Conservation (phyloP, 1,284 basidiomycete genomes). For the Chalciporus sp. region DNA sequence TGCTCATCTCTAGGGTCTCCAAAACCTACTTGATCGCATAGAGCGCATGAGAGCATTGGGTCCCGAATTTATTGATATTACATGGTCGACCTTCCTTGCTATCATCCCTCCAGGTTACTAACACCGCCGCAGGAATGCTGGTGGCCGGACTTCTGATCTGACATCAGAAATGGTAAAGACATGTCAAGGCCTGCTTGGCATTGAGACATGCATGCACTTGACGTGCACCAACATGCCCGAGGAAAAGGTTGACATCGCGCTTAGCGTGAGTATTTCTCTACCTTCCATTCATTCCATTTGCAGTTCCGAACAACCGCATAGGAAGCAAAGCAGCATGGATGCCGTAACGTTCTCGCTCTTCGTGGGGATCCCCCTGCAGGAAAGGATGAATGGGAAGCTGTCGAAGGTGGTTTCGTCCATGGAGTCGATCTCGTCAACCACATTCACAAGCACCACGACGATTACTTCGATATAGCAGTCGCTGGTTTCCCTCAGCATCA, state of each 20-base stretch:
- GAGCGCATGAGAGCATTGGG: conserved; percentile 96
- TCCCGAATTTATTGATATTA: conserved; percentile 98
- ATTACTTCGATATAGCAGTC: conserved; percentile 94
- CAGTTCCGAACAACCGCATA: conserved; percentile 37
- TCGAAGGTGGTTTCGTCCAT: conserved; percentile 86
- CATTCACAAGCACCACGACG: conserved; percentile 79
- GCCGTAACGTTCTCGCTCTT: conserved; percentile 93
- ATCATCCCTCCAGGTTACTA: conserved; percentile 1
- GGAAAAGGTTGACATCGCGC: conserved; percentile 90
- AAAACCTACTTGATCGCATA: conserved; percentile 95
- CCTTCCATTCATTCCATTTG: conserved; percentile 12
- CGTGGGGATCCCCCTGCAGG: conserved; percentile 92
- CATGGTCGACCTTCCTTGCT: conserved; percentile 62
- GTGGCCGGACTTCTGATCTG: conserved; percentile 90
- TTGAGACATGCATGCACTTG: conserved; percentile 98
- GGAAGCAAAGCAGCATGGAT: conserved; percentile 92
- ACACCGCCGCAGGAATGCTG: conserved; percentile 77
- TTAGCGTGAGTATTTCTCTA: conserved; percentile 58
- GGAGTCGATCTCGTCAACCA: conserved; percentile 90
- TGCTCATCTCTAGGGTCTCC: conserved; percentile 67
- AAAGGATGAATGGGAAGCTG: conserved; percentile 88
- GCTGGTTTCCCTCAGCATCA: conserved; percentile 86
- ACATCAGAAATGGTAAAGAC: conserved; percentile 97
- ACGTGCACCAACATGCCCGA: conserved; percentile 98
- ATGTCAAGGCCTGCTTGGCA: conserved; percentile 87